Conservation (phyloP, 2,329 filamentous ascomycete genomes). For the Chaetothyriales sp. region DNA sequence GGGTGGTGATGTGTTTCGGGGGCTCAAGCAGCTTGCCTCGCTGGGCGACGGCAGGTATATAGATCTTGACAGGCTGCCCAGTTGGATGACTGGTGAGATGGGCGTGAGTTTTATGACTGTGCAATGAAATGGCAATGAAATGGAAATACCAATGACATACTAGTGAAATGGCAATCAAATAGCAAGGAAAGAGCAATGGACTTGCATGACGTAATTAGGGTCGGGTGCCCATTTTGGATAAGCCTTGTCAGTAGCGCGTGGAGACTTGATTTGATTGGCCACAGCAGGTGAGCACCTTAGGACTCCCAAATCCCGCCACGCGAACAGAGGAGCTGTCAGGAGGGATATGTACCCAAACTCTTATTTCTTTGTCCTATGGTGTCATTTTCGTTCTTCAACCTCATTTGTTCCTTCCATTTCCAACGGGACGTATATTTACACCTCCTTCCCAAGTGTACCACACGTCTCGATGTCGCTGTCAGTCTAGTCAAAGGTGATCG, state of each 20-base stretch:
- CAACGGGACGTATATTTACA: background rate
- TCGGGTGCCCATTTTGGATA: background rate
- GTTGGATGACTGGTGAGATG: slow-evolving; percentile 82
- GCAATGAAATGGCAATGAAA: background rate
- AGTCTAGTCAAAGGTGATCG: slow-evolving; percentile 47
- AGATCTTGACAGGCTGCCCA: slow-evolving; percentile 64
- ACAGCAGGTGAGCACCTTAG: too few species aligned
- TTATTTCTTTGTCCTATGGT: background rate
- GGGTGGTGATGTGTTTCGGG: slow-evolving; percentile 66
- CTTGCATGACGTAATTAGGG: background rate
- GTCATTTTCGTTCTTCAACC: background rate
- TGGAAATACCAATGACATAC: slow-evolving; percentile 47
- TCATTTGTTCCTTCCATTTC: background rate
- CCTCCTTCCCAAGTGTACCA: background rate
- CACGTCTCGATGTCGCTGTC: background rate
- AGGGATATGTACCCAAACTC: background rate
- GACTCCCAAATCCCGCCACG: too few species aligned
- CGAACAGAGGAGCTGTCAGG: too few species aligned
- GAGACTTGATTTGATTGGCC: background rate
- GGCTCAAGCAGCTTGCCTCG: slow-evolving; percentile 63
- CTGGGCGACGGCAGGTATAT: slow-evolving; percentile 43
- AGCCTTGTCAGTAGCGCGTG: background rate
- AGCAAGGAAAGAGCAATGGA: too few species aligned
- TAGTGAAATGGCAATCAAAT: background rate
- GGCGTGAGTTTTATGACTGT: slow-evolving; percentile 61